Percentiles rank a stretch among this genome's conserved stretches.
Evolutionary conservation across 225 moss, liverwort and hornwort genomes (phyloP).

Genomic region (Pseudisothecium myosuroides): DNA sequence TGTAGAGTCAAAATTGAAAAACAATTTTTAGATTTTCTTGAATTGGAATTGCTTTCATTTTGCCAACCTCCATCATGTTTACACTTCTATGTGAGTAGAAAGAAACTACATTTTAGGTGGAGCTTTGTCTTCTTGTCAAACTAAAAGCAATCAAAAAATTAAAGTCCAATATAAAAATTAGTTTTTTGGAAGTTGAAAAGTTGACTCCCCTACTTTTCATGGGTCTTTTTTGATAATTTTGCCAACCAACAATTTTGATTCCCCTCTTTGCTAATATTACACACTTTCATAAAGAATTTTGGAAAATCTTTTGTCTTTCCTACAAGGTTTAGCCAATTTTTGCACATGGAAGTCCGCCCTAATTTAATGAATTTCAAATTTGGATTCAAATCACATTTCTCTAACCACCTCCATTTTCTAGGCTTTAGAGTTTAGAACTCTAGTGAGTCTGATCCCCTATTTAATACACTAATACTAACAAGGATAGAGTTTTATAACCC

Average conservation of each 20-base stretch:
- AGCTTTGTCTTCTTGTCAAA: neutral
- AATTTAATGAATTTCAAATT: neutral
- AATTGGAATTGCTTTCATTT: neutral
- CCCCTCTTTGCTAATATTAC: neutral
- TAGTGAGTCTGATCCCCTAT: rapidly evolving
- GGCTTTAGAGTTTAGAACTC: rapidly evolving
- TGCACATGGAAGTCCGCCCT: neutral
- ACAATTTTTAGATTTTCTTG: rapidly evolving
- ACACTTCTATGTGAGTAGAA: neutral
- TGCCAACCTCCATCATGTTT: rapidly evolving
- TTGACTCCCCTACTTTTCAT: rapidly evolving
- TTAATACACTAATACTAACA: neutral
- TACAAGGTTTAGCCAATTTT: neutral
- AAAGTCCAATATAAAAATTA: neutral
- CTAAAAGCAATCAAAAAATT: neutral
- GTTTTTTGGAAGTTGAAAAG: rapidly evolving
- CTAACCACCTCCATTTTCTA: neutral
- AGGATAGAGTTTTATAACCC: too few species aligned
- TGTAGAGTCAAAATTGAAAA: rapidly evolving
- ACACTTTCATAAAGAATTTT: neutral
- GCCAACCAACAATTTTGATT: neutral
- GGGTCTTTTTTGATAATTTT: rapidly evolving
- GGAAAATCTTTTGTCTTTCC: neutral
- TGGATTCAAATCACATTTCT: neutral
- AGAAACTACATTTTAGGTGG: neutral